Base-by-base conservation (phyloP, 2,329 filamentous ascomycete species). In the Trichophyton verrucosum region DNA sequence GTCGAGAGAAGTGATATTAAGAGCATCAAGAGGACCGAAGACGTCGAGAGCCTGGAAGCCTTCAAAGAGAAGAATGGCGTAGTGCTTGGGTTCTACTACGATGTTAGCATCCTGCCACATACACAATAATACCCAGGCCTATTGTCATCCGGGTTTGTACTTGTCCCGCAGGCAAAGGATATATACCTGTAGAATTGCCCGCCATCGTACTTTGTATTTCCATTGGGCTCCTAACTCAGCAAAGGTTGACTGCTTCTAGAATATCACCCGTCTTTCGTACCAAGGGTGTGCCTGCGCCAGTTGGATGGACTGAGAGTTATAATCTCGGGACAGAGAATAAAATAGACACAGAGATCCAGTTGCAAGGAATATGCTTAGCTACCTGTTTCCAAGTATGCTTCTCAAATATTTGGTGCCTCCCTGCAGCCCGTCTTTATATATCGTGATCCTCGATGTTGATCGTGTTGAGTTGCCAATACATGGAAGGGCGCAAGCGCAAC, bases 11-110 rank as follows among this genome's bases (percentile, higher is more conserved):
- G 72, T 64, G 4, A 66, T 49, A 60, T 71, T 77, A 24, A 81
- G 70, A 64, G 75, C 73, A 62, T 80, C 77, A 13, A 81, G 68
- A 5, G 78, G 79, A 3, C 78, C 79, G 58, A 75, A 74, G 47
- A 70, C 71, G 60, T 77, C 74, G 3, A 76, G 67, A 20, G 74
- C 72, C 66, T 78, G 72, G 64, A 76, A 76, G 36, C 73, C 74
- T 1, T 74, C 73, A 64, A 40, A 78, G 13, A 78, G 65, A 13
- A 73, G 33, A 27, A 66, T n/a, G 60, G 62, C 65, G 58, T 64
- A 62, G 59, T 64, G 49, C 9, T 57, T 33, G 4, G 60, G 62
- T 27, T 58, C 59, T n/a, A 44, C 20, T 33, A 8, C 36, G 2
- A 24, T 53, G 11, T 53, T 53, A 53, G 49, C 30, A 53, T 20